Base-by-base conservation (phyloP, 2,329 filamentous ascomycete species). In the Fusarium caatingaense region DNA sequence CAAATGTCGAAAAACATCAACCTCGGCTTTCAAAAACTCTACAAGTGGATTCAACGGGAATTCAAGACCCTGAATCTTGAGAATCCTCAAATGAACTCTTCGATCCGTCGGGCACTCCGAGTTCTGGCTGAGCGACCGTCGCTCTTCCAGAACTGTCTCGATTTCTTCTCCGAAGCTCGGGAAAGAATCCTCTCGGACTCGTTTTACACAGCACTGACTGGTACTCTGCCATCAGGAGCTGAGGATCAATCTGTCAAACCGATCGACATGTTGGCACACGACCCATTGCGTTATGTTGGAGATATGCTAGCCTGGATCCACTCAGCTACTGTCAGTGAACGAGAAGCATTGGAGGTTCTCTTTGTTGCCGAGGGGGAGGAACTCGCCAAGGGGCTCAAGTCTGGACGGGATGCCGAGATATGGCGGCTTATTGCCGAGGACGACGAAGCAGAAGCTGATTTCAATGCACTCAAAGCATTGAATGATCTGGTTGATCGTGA, bases 241-340 rank as follows among this genome's bases (percentile, higher is more conserved):
- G 85, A 86, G 46, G 88, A 92, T 66, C 82, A 83, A 25, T 86
- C 87, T 4, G 84, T 91, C 37, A 98, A 98, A 77, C 95, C 96
- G 0, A 99, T 99, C 69, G 95, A 99, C 77, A 88, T 98, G 73
- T 92, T 91, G 13, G 95, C 96, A 1, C 95, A 98, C 77, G 96
- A 99, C 76, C 91, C 93, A 2, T 82, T 98, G 27, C 89, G 96
- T 21, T 98, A 98, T 78, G 90, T 97, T 5, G 94, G 96, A 56
- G 96, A 99, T 77, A 99, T 99, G 94, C 86, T 99, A 16, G 96
- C 96, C 8, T 99, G 96, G 96, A 90, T 92, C 8, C 96, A 99
- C 78, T 97, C 96, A 1, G 92, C 94, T 5, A 91, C 95, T 0
- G 96, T 99, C 2, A 97, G 95, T 32, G 96, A 99, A 79, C 88